Base-by-base conservation (phyloP, 192 early-diverging fungal genomes). In the Radiomyces spectabilis region DNA sequence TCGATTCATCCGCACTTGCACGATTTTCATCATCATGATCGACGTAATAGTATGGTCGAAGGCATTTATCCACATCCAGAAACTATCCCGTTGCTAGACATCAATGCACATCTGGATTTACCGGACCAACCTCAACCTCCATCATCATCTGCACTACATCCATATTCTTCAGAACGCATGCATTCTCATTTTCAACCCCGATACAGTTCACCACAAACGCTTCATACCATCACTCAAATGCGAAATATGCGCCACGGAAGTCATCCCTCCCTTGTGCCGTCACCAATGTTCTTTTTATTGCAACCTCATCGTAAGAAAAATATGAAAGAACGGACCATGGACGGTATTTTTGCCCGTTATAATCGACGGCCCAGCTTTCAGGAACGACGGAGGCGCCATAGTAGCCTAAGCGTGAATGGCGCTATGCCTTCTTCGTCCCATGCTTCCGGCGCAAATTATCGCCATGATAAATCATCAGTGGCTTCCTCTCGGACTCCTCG, bases 1-100 rank as follows among this genome's bases (percentile, higher is more conserved):
- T 25, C 45, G 19, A 47, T 26, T n/a, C 26, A 47, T 47, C 45
- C 22, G 4, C 26, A 47, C 19, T 30, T 30, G 4, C 4, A 9
- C n/a, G 25, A 34, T 32, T 18, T 38, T 29, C 53, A 54, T 0
- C 53, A 38, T 25, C 18, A 54, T 43, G 53, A 54, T 31, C 39
- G 53, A 41, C 39, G 53, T 29, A 41, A 38, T 42, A 54, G 53
- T 24, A 54, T 54, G 53, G 40, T 42, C 12, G 37, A 54, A 32
- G 40, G 39, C 18, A 41, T 42, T 16, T 42, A 31, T 18, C 27
- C 53, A 27, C 40, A 54, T 41, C 29, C 39, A 35, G 13, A 8
- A 2, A 21, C 53, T n/a, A 8, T 38, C 29, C 25, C 40, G 4
- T 32, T 31, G 18, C 30, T 39, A 26, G 37, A 38, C n/a, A 37